Evolutionary conservation across 257 asterid species (phyloP), one percentile per base, ranked within the genome.

Genomic region (Solanum chilense): DNA sequence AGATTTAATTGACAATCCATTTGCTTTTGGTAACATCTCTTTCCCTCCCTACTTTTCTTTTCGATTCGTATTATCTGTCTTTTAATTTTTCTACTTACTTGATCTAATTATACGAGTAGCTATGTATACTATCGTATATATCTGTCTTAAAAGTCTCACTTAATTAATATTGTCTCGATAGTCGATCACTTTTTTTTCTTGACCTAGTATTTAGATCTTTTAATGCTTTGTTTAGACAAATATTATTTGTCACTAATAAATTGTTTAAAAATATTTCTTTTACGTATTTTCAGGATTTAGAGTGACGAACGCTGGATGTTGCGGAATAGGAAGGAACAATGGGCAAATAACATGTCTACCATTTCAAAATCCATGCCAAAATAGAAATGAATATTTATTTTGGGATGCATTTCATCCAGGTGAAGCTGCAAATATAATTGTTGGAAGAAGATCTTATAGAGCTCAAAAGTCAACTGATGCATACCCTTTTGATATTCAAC

Each of bases 401-500:
- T 95, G 99, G 99, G 98, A 97, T 82, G 99, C 99, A 3, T 97
- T 92, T 70, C 99, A 97, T 89, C 98, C 98, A 0, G 68, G 93
- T 0, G 98, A 95, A 86, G 97, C 95, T 29, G 99, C 98, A 15
- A 97, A 97, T 85, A 86, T 82, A 4, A 20, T 94, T 9, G 92
- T 97, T 18, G 99, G 96, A 37, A 91, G 96, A 71, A 92, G 98
- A 90, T 92, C 98, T 14, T 97, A 94, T 87, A 80, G 90, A 77
- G 98, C 99, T 37, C 90, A 91, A 77, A 94, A 27, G 92, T 68
- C 94, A 11, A 90, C 93, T 0, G 98, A 95, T 90, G 97, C 97
- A 2, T 88, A 97, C 85, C 99, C 98, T 4, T 86, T 87, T 41
- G 98, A 97, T 87, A 97, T 95, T 86, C 90, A 94, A 33, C 97